phyloP scores from a whole-genome alignment of 2,329 filamentous ascomycete species.

The Torrubiella hemipterigena region DNA sequence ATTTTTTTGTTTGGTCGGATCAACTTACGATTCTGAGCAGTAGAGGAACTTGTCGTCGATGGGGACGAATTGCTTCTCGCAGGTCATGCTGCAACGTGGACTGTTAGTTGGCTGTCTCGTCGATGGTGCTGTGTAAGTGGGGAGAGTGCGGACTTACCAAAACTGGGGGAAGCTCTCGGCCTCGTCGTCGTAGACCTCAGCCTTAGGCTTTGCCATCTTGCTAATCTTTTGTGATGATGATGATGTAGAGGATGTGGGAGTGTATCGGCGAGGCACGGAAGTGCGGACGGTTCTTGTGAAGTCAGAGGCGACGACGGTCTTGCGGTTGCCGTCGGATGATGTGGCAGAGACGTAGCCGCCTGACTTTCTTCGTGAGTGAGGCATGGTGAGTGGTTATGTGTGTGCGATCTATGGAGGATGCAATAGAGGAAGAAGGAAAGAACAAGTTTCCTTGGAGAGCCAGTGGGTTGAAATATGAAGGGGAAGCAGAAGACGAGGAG shows the following conservation, averaged over 20 bases:
- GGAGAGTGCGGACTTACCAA: conserved; percentile 37
- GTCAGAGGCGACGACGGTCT: conserved; percentile 32
- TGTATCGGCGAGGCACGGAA: conserved; percentile 30
- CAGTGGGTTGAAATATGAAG: conserved; percentile 2
- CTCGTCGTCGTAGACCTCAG: conserved; percentile 32
- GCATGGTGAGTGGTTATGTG: conserved; percentile 25
- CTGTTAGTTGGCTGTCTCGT: conserved; percentile 11
- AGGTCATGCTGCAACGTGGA: conserved; percentile 41
- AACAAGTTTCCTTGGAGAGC: neutral
- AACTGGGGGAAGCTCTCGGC: conserved; percentile 55
- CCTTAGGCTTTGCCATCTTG: neutral
- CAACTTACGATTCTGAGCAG: conserved; percentile 50
- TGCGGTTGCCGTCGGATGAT: conserved; percentile 43
- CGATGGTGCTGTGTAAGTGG: conserved; percentile 8
- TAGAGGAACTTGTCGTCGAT: conserved; percentile 46
- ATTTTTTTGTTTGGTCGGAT: conserved; percentile 35
- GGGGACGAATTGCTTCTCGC: conserved; percentile 53
- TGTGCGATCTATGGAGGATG: neutral
- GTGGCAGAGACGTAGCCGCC: conserved; percentile 41
- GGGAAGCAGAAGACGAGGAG: neutral
- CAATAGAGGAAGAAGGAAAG: neutral
- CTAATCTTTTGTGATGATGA: too few relatives aligned
- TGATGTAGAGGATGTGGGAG: conserved; percentile 15
- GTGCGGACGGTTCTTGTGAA: conserved; percentile 36
- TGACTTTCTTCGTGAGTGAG: conserved; percentile 45